Evolutionary conservation across 768 basidiomycete genomes (phyloP).

Genomic region (Xanthoconium stramineum): DNA sequence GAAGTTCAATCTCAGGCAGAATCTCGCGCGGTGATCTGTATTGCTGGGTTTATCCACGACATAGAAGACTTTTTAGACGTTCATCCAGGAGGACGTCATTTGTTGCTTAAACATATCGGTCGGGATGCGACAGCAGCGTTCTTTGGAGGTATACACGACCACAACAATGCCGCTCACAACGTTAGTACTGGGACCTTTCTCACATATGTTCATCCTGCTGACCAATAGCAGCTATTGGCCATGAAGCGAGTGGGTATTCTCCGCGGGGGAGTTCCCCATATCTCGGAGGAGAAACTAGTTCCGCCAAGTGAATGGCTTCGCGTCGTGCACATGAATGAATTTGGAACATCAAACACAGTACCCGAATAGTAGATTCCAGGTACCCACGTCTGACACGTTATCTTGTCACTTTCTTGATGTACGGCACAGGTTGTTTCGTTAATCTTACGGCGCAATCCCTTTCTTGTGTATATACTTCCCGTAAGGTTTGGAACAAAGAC

Average conservation of each 20-base stretch:
- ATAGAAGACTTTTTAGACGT: background rate
- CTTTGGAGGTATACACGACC: constrained; percentile 4
- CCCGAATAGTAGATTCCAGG: no score
- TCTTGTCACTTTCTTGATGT: no score
- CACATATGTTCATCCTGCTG: background rate
- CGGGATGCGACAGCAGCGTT: constrained; percentile 3
- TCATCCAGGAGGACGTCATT: background rate
- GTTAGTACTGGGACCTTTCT: background rate
- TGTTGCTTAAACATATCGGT: background rate
- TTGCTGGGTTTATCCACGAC: constrained; percentile 1
- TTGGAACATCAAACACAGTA: no score
- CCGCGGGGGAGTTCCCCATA: background rate
- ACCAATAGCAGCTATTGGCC: background rate
- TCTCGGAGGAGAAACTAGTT: constrained; percentile 1
- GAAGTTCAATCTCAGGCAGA: background rate
- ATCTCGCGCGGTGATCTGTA: background rate
- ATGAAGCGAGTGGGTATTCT: constrained; percentile 8
- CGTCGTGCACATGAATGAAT: background rate
- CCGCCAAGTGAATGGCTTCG: constrained; percentile 1
- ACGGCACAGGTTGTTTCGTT: no score
- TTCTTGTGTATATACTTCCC: no score
- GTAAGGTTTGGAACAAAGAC: no score
- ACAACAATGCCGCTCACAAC: constrained; percentile 2
- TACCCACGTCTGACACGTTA: no score
- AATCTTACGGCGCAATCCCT: no score